Percentiles rank a stretch among this genome's conserved stretches.
Conservation (phyloP, 352 stramenopile genomes). For the Pythium dissimile region DNA sequence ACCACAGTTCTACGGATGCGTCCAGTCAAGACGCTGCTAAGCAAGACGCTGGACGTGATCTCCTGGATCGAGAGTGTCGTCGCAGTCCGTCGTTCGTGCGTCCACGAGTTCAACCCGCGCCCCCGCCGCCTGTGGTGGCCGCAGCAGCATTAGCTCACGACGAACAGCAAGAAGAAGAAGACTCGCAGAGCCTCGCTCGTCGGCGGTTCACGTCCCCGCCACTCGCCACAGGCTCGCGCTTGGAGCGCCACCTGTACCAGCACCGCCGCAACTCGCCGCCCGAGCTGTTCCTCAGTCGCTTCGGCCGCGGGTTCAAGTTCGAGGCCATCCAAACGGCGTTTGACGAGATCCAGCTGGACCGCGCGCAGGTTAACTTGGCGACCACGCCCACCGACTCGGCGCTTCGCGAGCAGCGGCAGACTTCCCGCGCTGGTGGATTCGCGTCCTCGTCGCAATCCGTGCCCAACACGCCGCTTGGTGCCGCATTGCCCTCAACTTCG, state of each 20-base stretch:
- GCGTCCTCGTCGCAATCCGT: conserved; percentile 16
- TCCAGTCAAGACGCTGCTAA: neutral
- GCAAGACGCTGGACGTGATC: neutral
- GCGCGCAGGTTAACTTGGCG: conserved; percentile 13
- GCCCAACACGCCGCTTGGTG: conserved; percentile 13
- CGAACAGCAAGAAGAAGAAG: too few species aligned
- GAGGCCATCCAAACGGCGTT: conserved; percentile 32
- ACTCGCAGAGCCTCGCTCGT: too few species aligned
- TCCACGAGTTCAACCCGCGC: neutral
- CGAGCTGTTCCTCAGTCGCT: conserved; percentile 56
- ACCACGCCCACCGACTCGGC: conserved; percentile 6
- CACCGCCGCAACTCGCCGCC: conserved; percentile 65
- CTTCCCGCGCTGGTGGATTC: neutral
- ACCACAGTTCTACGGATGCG: neutral
- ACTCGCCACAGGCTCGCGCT: conserved; percentile 39
- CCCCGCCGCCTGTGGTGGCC: too few species aligned
- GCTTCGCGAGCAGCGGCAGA: neutral
- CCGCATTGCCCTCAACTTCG: neutral
- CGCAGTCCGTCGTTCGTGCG: conserved; percentile 4
- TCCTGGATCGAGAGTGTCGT: conserved; percentile 12
- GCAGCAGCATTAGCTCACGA: too few species aligned
- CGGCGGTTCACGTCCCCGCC: conserved; percentile 49
- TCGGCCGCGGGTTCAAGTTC: conserved; percentile 48
- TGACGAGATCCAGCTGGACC: conserved; percentile 22
- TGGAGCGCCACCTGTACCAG: conserved; percentile 26